Conservation (phyloP, 495 filamentous ascomycete species). For the Penicillium maclennaniae region DNA sequence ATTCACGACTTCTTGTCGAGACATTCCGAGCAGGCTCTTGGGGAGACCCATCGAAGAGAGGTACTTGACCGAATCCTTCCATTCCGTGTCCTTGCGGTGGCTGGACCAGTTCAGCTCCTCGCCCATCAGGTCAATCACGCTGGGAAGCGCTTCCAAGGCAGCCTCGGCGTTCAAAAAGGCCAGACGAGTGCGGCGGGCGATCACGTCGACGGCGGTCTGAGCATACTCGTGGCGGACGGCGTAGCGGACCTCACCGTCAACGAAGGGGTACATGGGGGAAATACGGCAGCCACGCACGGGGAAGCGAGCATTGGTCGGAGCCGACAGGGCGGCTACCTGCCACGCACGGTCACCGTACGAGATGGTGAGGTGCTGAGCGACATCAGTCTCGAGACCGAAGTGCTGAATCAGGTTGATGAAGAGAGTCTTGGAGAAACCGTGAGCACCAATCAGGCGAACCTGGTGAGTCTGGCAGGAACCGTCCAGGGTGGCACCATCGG, state of each 20-base stretch:
- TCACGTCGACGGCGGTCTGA: conserved; percentile 86
- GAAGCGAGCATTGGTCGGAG: conserved; percentile 78
- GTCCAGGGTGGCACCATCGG: conserved; percentile 73
- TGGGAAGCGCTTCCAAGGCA: conserved; percentile 83
- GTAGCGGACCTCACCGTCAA: conserved; percentile 95
- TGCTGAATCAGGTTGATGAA: conserved; percentile 99
- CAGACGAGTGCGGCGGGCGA: conserved; percentile 81
- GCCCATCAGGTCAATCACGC: conserved; percentile 88
- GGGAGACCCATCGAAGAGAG: conserved; percentile 85
- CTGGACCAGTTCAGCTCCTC: conserved; percentile 81
- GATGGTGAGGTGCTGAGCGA: conserved; percentile 82
- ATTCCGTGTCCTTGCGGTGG: conserved; percentile 74
- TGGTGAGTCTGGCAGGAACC: conserved; percentile 89
- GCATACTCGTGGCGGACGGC: conserved; percentile 89
- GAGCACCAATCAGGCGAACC: conserved; percentile 85
- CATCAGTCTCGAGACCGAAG: conserved; percentile 92
- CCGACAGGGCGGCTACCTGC: conserved; percentile 84
- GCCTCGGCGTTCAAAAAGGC: conserved; percentile 96
- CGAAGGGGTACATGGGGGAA: conserved; percentile 80
- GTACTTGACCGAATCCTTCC: conserved; percentile 75
- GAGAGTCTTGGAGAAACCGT: conserved; percentile 90
- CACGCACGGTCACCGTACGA: conserved; percentile 95
- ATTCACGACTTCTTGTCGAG: conserved; percentile 72
- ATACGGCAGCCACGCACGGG: conserved; percentile 84
- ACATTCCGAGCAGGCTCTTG: conserved; percentile 64